phyloP scores from a whole-genome alignment of 2,329 filamentous ascomycete genomes.

The Xylaria digitata region DNA sequence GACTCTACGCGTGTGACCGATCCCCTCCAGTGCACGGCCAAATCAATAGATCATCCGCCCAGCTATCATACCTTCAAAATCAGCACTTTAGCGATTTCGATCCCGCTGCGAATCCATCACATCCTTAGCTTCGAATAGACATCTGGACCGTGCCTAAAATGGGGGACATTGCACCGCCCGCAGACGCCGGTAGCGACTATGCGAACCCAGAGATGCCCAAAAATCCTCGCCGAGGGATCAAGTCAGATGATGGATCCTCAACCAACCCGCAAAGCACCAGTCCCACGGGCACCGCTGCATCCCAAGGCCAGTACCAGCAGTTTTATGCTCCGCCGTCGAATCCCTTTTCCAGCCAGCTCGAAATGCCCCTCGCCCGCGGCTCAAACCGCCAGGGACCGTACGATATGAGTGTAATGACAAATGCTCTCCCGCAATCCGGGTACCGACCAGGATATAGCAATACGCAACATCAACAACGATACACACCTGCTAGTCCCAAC shows the following conservation, averaged over 20 bases:
- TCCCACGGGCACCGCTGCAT: slow-evolving; percentile 42
- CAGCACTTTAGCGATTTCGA: slow-evolving; percentile 20
- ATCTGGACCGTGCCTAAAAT: slow-evolving; percentile 43
- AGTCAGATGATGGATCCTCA: slow-evolving; percentile 42
- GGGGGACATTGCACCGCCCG: slow-evolving; percentile 51
- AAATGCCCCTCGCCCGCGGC: slow-evolving; percentile 53
- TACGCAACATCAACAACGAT: slow-evolving; percentile 49
- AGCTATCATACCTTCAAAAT: slow-evolving; percentile 17
- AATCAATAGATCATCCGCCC: slow-evolving; percentile 12
- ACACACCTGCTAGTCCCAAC: slow-evolving; percentile 48
- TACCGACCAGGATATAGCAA: slow-evolving; percentile 56
- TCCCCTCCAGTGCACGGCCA: slow-evolving; percentile 15
- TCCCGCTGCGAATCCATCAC: slow-evolving; percentile 16
- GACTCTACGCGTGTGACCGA: slow-evolving; percentile 16
- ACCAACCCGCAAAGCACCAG: slow-evolving; percentile 40
- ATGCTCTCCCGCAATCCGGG: slow-evolving; percentile 56
- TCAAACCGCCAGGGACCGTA: slow-evolving; percentile 53
- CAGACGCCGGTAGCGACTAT: slow-evolving; percentile 48
- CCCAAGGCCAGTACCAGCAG: slow-evolving; percentile 49
- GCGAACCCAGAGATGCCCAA: slow-evolving; percentile 41
- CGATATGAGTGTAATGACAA: slow-evolving; percentile 60
- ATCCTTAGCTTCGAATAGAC: slow-evolving; percentile 14
- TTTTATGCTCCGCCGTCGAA: slow-evolving; percentile 52
- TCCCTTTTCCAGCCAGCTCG: slow-evolving; percentile 57
- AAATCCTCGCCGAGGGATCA: slow-evolving; percentile 39